These are phyloP conservation scores for Schrenkiella parvula DNA, from an alignment of 345 rosid species.

Conservation along the genomic window DNA sequence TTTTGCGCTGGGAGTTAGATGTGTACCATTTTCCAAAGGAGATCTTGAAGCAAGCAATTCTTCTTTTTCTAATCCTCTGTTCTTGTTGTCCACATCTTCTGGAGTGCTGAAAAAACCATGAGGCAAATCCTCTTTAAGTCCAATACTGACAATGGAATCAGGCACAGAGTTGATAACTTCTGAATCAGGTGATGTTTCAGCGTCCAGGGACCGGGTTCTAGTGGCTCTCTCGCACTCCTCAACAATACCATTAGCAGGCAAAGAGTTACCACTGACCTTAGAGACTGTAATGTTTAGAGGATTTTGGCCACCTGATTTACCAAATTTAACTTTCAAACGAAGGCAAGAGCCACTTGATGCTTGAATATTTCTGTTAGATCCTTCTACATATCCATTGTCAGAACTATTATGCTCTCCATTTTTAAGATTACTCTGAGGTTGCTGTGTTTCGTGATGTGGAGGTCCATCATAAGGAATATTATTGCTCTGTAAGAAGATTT, in stretches of 20 bases:
- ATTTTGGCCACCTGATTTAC: slow-evolving; percentile 47
- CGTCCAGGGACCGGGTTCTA: slow-evolving; percentile 47
- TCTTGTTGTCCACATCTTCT: slow-evolving; percentile 27
- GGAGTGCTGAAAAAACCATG: slow-evolving; percentile 39
- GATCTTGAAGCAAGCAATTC: slow-evolving; percentile 25
- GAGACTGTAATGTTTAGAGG: slow-evolving; percentile 37
- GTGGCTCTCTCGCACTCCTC: slow-evolving; percentile 37
- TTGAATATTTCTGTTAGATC: slow-evolving; percentile 35
- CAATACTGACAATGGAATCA: slow-evolving; percentile 45
- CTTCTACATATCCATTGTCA: slow-evolving; percentile 29
- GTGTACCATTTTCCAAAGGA: slow-evolving; percentile 34
- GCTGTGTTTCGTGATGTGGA: slow-evolving; percentile 35
- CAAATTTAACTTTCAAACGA: slow-evolving; percentile 79
- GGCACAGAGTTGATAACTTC: slow-evolving; percentile 80
- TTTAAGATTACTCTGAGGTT: slow-evolving; percentile 36
- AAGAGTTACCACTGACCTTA: slow-evolving; percentile 37
- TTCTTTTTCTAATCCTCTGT: slow-evolving; percentile 55
- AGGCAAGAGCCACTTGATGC: slow-evolving; percentile 46
- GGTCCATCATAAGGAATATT: slow-evolving; percentile 37
- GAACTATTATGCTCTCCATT: slow-evolving; percentile 35
- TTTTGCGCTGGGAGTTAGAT: slow-evolving; percentile 25
- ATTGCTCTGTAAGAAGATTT: slow-evolving; percentile 39
- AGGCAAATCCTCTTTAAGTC: slow-evolving; percentile 39
- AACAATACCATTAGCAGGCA: slow-evolving; percentile 32
- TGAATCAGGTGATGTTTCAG: slow-evolving; percentile 99